Evolutionary conservation across 306 rosid genomes (phyloP).

Genomic region (Corylus avellana): DNA sequence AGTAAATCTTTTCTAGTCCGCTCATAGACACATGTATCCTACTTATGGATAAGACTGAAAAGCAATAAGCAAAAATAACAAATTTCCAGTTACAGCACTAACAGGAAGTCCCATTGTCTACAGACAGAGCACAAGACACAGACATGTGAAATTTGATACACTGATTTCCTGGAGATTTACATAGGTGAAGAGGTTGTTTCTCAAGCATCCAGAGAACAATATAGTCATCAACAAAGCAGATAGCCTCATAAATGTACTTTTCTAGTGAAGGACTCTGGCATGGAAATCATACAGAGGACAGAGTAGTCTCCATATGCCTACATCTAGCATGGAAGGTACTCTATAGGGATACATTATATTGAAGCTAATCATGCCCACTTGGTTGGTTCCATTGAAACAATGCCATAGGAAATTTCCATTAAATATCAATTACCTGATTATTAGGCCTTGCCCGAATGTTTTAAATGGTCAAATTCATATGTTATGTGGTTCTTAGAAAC

Average conservation of each 20-base stretch:
- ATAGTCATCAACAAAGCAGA: background rate
- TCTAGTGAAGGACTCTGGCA: background rate
- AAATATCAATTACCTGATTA: background rate
- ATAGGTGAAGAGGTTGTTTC: background rate
- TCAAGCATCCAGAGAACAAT: background rate
- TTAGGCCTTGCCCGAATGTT: background rate
- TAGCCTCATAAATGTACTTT: background rate
- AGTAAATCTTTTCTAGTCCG: background rate
- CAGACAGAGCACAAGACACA: background rate
- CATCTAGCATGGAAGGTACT: background rate
- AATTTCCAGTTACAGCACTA: background rate
- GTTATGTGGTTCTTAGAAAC: background rate
- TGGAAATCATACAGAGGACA: background rate
- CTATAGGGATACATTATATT: background rate
- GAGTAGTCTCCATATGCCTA: background rate
- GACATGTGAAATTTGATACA: background rate
- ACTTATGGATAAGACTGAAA: background rate
- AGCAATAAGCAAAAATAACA: background rate
- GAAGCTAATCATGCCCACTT: background rate
- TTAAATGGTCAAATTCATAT: background rate
- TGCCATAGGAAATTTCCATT: background rate
- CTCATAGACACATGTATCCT: background rate
- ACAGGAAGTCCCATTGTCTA: background rate
- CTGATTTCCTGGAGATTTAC: background rate
- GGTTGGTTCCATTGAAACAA: background rate